phyloP scores from a whole-genome alignment of 306 rosid genomes.

The Cicer arietinum region DNA sequence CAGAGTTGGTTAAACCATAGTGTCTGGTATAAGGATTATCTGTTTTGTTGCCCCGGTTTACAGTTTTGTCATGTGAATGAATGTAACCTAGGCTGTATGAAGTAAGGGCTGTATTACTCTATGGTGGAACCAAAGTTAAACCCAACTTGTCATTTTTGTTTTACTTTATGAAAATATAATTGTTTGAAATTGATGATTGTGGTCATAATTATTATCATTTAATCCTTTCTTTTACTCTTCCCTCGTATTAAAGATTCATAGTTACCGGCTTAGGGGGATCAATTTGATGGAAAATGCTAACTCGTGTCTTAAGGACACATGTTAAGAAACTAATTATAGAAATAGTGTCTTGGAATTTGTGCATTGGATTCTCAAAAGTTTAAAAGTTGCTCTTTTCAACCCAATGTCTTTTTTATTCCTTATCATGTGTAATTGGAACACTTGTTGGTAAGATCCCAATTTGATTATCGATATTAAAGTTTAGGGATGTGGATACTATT shows the following conservation, averaged over 20 bases:
- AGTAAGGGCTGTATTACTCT: constrained; percentile 40
- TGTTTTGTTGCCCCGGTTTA: constrained; percentile 40
- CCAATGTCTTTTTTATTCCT: no score
- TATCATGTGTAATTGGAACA: no score
- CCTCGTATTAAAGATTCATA: not conserved
- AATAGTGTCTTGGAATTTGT: no score
- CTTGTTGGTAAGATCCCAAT: no score
- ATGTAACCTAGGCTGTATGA: constrained; percentile 35
- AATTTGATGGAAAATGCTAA: not conserved
- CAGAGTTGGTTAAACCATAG: constrained; percentile 62
- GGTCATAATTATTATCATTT: not conserved
- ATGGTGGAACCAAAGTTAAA: constrained; percentile 42
- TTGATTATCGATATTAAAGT: not conserved
- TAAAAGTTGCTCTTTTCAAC: no score
- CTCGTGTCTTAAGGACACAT: no score
- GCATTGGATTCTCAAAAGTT: no score
- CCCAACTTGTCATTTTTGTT: constrained; percentile 40
- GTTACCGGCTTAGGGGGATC: not conserved
- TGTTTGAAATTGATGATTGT: constrained; percentile 21
- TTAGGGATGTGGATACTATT: not conserved
- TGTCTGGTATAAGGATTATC: constrained; percentile 16
- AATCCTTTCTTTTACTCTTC: not conserved
- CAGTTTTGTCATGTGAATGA: constrained; percentile 55
- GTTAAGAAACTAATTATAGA: no score
- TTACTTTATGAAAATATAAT: constrained; percentile 36